These are phyloP conservation scores for Fusarium sp. DNA, from an alignment of 2,329 filamentous ascomycete species.

Conservation along the genomic window DNA sequence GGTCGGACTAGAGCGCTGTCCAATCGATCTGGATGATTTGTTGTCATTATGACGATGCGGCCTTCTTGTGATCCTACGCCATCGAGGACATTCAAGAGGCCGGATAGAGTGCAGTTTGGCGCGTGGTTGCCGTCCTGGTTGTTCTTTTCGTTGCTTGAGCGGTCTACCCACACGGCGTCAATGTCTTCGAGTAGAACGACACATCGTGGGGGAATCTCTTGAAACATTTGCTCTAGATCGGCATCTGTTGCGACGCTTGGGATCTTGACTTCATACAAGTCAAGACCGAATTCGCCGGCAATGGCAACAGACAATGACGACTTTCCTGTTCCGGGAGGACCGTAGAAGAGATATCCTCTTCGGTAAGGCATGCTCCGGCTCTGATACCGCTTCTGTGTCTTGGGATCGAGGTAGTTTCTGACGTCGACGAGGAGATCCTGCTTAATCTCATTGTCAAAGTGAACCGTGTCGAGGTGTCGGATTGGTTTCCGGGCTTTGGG, in stretches of 20 bases:
- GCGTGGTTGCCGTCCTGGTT: constrained; percentile 31
- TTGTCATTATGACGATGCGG: constrained; percentile 80
- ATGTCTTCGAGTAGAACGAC: constrained; percentile 68
- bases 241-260: constrained; percentile 64
- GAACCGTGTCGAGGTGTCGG: constrained; percentile 63
- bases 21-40: constrained; percentile 74
- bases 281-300: constrained; percentile 63
- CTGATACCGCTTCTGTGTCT: constrained; percentile 69
- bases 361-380: constrained; percentile 60
- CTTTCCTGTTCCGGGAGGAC: constrained; percentile 72
- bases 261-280: constrained; percentile 63
- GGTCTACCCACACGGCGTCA: constrained; percentile 56
- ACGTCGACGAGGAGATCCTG: constrained; percentile 62
- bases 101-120: constrained; percentile 67
- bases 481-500: constrained; percentile 62
- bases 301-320: constrained; percentile 66
- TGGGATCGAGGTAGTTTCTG: constrained; percentile 63
- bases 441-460: constrained; percentile 62
- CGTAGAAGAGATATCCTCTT: constrained; percentile 72
- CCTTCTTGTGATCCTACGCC: constrained; percentile 78
- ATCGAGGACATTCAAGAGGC: constrained; percentile 77
- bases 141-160: constrained; percentile 28
- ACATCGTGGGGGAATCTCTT: constrained; percentile 64
- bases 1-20: constrained; percentile 74
- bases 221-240: constrained; percentile 63